Conservation (phyloP, 2,329 filamentous ascomycete genomes). For the Phaeoacremonium minimum region DNA sequence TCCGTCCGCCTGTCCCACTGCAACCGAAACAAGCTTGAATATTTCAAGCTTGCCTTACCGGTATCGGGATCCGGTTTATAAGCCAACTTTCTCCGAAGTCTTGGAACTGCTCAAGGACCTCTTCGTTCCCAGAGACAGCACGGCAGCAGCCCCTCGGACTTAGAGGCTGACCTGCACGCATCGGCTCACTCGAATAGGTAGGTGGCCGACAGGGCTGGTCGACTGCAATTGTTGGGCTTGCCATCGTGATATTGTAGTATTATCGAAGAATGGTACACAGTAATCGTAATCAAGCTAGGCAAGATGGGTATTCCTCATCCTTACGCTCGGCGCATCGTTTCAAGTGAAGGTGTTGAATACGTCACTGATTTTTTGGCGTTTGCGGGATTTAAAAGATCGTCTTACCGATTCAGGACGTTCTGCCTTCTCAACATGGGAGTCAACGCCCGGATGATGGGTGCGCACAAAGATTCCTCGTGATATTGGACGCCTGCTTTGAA, state of each 20-base stretch:
- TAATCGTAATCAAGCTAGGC: not conserved
- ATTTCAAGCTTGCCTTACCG: too few species aligned
- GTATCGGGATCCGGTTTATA: too few species aligned
- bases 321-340: not conserved
- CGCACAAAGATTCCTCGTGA: not conserved
- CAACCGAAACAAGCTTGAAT: too few species aligned
- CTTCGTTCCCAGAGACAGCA: conserved; percentile 4
- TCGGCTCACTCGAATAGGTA: too few species aligned
- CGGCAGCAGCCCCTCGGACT: conserved; percentile 3
- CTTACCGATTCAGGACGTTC: not conserved
- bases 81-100: too few species aligned
- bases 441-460: not conserved
- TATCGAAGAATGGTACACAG: conserved; percentile 13
- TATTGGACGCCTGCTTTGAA: too few species aligned
- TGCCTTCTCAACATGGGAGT: not conserved
- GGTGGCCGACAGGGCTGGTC: too few species aligned
- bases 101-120: conserved; percentile 3
- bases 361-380: not conserved
- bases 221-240: not conserved
- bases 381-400: not conserved
- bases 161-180: too few species aligned
- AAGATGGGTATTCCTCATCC: not conserved
- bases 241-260: conserved; percentile 4
- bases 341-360: not conserved
- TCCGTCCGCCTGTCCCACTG: too few species aligned